Conservation (phyloP, 805 yeast species). For the Groenewaldozyma salmanticensis region DNA sequence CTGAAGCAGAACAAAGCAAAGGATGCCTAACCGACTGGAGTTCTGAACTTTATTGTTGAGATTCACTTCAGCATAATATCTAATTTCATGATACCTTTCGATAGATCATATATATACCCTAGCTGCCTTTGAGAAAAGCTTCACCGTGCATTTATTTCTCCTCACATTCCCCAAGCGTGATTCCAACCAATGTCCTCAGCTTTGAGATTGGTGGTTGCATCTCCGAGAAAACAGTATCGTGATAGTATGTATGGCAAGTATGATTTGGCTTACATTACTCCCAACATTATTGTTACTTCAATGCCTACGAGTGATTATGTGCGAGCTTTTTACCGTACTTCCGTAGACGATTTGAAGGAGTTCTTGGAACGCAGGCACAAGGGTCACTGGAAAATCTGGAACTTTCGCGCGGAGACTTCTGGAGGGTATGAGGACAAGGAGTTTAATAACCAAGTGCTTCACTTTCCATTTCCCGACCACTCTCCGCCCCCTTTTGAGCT, state of each 20-base stretch:
- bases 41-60: no score
- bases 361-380: slow-evolving; percentile 41
- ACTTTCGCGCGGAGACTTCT: slow-evolving; percentile 52
- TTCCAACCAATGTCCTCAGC: slow-evolving; percentile 17
- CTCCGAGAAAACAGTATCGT: slow-evolving; percentile 21
- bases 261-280: slow-evolving; percentile 61
- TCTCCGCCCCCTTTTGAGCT: slow-evolving; percentile 55
- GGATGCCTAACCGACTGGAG: no score
- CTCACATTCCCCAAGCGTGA: no score
- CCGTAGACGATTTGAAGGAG: slow-evolving; percentile 39
- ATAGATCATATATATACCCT: no score
- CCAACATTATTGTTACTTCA: slow-evolving; percentile 60
- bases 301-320: slow-evolving; percentile 50
- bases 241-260: slow-evolving; percentile 29
- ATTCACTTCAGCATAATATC: no score
- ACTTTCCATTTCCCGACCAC: slow-evolving; percentile 67
- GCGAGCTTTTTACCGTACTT: slow-evolving; percentile 41
- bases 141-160: no score
- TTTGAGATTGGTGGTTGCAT: slow-evolving; percentile 21
- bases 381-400: slow-evolving; percentile 61
- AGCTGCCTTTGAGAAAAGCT: no score
- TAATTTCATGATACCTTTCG: no score
- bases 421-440: slow-evolving; percentile 31
- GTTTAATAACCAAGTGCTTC: slow-evolving; percentile 27
- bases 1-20: no score